Evolutionary conservation across 805 yeast genomes (phyloP).

Genomic region (Komagataella pastoris): DNA sequence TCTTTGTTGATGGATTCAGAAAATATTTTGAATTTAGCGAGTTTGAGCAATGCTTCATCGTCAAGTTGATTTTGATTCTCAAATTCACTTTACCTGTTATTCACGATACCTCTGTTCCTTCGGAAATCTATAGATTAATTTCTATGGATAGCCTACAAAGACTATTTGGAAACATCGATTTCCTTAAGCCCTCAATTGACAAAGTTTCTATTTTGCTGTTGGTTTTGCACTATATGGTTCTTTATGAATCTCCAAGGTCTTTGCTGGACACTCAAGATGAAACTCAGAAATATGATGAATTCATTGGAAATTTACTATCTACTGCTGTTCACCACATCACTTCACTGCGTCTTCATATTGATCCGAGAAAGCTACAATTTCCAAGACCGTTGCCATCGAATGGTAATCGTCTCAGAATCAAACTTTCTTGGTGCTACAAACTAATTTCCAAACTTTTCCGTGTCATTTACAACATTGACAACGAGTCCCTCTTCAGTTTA

Average conservation of each 20-base stretch:
- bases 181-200: slow-evolving; percentile 29
- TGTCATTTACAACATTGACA: slow-evolving; percentile 11
- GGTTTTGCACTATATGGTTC: slow-evolving; percentile 33
- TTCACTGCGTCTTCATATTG: slow-evolving; percentile 27
- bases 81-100: slow-evolving; percentile 26
- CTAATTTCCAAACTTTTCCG: slow-evolving; percentile 18
- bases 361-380: slow-evolving; percentile 3
- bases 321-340: slow-evolving; percentile 24
- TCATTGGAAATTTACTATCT: slow-evolving; percentile 26
- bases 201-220: slow-evolving; percentile 37
- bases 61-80: slow-evolving; percentile 38
- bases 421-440: slow-evolving; percentile 29
- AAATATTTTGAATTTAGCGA: slow-evolving; percentile 17
- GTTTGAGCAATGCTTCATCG: slow-evolving; percentile 23
- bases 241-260: slow-evolving; percentile 16
- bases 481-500: slow-evolving; percentile 1
- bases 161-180: slow-evolving; percentile 32
- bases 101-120: slow-evolving; percentile 20
- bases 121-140: slow-evolving; percentile 18
- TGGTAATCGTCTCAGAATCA: slow-evolving; percentile 8
- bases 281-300: slow-evolving; percentile 23
- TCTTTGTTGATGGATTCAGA: slow-evolving; percentile 27
- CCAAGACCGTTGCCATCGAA: not conserved
- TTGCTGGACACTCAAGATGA: slow-evolving; percentile 17
- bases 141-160: slow-evolving; percentile 25